Evolutionary conservation across 2,329 filamentous ascomycete species (phyloP).

Genomic region (Monosporascus cannonballus): DNA sequence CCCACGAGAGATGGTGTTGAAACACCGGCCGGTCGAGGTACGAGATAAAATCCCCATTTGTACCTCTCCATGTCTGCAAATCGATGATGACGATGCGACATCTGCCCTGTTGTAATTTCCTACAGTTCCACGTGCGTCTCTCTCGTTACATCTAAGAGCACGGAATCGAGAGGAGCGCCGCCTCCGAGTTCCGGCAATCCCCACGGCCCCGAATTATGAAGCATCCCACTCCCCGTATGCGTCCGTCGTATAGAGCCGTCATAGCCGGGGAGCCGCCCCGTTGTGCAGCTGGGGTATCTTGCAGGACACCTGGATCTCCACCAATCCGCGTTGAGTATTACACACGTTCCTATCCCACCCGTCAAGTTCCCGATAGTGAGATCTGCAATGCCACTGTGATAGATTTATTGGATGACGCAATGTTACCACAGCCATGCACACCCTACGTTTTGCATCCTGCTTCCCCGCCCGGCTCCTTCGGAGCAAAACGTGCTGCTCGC

Average conservation of each 20-base stretch:
- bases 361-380: background rate
- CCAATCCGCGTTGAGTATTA: background rate
- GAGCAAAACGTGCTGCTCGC: too few relatives aligned
- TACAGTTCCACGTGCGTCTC: background rate
- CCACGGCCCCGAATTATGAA: background rate
- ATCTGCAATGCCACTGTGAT: background rate
- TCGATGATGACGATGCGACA: too few relatives aligned
- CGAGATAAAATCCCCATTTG: background rate
- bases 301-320: background rate
- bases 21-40: background rate
- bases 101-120: too few relatives aligned
- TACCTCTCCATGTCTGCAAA: too few relatives aligned
- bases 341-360: background rate
- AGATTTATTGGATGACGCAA: background rate
- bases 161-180: background rate
- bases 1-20: slow-evolving; percentile 70
- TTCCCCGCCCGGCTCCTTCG: too few relatives aligned
- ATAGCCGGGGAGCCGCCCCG: background rate
- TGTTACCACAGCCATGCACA: background rate
- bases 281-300: background rate
- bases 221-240: background rate
- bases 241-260: background rate
- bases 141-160: background rate
- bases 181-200: too few relatives aligned
- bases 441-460: too few relatives aligned